Conservation (phyloP, 2,329 filamentous ascomycete species). For the Atkinsonella texensis region DNA sequence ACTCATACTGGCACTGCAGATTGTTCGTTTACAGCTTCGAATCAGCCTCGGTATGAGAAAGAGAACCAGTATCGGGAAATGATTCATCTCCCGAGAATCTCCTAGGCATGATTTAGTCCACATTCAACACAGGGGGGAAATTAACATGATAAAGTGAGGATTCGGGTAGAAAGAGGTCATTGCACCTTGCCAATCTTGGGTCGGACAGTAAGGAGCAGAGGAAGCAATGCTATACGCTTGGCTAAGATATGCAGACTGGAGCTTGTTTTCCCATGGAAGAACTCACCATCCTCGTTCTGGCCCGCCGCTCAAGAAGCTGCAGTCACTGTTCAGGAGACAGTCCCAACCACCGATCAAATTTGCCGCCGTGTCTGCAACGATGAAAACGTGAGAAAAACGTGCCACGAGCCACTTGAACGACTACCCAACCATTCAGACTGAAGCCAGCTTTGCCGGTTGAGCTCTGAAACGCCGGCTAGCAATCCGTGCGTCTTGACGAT, state of each 20-base stretch:
- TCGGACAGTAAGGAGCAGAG: not conserved
- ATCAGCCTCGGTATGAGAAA: conserved; percentile 18
- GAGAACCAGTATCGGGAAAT: conserved; percentile 30
- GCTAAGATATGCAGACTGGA: not conserved
- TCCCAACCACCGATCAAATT: conserved; percentile 58
- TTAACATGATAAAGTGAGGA: not conserved
- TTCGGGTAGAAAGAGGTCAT: conserved; percentile 1
- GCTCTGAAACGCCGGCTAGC: not conserved
- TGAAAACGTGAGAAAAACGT: not conserved
- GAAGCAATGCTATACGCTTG: not conserved
- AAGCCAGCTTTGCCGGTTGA: not conserved
- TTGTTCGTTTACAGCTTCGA: conserved; percentile 17
- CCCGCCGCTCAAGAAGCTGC: conserved; percentile 65
- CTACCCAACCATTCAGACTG: not conserved
- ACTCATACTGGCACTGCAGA: not conserved
- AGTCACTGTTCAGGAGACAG: conserved; percentile 72
- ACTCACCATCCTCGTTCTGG: conserved; percentile 80
- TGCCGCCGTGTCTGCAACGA: conserved; percentile 5
- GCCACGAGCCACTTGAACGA: not conserved
- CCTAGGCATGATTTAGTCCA: conserved; percentile 17
- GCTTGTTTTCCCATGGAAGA: not conserved
- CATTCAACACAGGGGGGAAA: not conserved
- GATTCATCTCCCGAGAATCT: conserved; percentile 45
- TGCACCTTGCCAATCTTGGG: not conserved
- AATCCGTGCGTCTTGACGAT: not conserved